Conservation (phyloP, 2,329 filamentous ascomycete genomes). For the Xenosphaeropsis pyriputrescens region DNA sequence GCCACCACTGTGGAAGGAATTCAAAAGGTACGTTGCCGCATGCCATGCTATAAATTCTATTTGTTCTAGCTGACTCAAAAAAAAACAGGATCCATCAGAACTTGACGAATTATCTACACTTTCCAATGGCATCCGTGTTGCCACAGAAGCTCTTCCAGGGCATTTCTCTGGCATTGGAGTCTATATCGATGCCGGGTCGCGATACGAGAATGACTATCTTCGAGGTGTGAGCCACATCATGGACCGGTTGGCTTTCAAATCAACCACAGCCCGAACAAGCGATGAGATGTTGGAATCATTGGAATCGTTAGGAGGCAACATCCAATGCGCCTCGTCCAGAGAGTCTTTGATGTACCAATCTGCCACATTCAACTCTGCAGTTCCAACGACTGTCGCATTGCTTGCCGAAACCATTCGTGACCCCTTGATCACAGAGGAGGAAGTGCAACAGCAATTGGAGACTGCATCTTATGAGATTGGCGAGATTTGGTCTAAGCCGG, state of each 20-base stretch:
- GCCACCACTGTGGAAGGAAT: constrained; percentile 17
- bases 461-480: constrained; percentile 92
- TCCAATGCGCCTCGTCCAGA: constrained; percentile 89
- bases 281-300: constrained; percentile 82
- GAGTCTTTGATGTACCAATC: constrained; percentile 99
- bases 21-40: constrained; percentile 14
- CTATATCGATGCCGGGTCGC: constrained; percentile 88
- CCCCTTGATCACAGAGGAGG: constrained; percentile 69
- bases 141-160: constrained; percentile 85
- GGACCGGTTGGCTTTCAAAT: constrained; percentile 91
- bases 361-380: constrained; percentile 89
- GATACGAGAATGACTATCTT: constrained; percentile 76
- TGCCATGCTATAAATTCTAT: constrained; percentile 1
- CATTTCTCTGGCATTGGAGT: constrained; percentile 92
- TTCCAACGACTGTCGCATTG: constrained; percentile 67
- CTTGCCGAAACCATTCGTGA: constrained; percentile 90
- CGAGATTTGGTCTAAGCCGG: constrained; percentile 96
- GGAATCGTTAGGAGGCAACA: constrained; percentile 83
- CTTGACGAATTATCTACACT: constrained; percentile 80
- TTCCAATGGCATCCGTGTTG: constrained; percentile 84
- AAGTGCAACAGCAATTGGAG: constrained; percentile 74
- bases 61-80: constrained; percentile 6
- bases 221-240: constrained; percentile 92
- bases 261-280: constrained; percentile 53
- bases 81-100: constrained; percentile 60